Conservation (phyloP, 257 asterid genomes). For the Nicotiana sylvestris region DNA sequence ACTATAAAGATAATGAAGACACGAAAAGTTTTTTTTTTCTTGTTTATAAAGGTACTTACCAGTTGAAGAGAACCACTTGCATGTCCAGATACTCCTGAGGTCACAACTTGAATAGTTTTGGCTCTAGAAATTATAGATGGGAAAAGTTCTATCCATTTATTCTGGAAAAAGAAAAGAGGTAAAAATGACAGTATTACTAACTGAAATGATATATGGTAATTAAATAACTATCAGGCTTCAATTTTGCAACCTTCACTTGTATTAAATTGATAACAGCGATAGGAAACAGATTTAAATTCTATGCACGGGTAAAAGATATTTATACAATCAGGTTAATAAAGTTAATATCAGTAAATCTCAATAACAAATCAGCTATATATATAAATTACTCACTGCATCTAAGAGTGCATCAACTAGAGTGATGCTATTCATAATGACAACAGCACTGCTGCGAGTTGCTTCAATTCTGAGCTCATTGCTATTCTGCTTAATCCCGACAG, state of each 20-base stretch:
- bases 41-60: slow-evolving; percentile 31
- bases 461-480: slow-evolving; percentile 45
- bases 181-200: background rate
- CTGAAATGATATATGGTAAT: background rate
- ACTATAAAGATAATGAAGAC: background rate
- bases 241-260: background rate
- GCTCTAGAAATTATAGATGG: slow-evolving; percentile 87
- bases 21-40: too few species aligned
- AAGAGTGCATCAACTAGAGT: slow-evolving; percentile 86
- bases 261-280: background rate
- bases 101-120: slow-evolving; percentile 77
- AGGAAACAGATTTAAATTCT: background rate
- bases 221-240: background rate
- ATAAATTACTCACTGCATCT: slow-evolving; percentile 51
- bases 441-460: slow-evolving; percentile 66
- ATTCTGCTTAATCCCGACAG: slow-evolving; percentile 37
- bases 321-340: background rate
- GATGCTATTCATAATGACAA: slow-evolving; percentile 86
- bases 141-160: slow-evolving; percentile 87
- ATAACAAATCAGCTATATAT: background rate
- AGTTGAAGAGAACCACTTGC: slow-evolving; percentile 80
- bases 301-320: background rate
- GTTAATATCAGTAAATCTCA: too few species aligned
- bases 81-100: slow-evolving; percentile 62
- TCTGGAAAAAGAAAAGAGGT: slow-evolving; percentile 28